These are phyloP conservation scores for Aspergillus japonicus DNA, from an alignment of 2,329 filamentous ascomycete genomes.

Conservation along the genomic window DNA sequence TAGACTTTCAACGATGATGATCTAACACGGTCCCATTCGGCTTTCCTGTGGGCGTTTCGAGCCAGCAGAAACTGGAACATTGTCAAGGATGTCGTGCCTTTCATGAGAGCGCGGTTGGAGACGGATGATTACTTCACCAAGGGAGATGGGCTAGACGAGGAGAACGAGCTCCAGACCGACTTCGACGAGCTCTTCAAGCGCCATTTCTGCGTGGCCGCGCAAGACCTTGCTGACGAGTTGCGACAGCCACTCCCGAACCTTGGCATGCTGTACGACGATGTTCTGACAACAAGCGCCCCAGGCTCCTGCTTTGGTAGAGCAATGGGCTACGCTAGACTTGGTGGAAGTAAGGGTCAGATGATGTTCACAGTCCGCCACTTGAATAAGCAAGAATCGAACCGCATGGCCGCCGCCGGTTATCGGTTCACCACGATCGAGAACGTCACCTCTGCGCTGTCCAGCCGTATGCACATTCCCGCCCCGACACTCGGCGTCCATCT, in stretches of 20 bases:
- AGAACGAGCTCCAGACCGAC: constrained; percentile 61
- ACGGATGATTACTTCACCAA: constrained; percentile 52
- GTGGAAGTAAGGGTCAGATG: constrained; percentile 68
- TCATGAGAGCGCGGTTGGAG: constrained; percentile 71
- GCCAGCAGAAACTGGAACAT: constrained; percentile 75
- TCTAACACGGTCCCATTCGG: constrained; percentile 72
- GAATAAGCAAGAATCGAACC: constrained; percentile 57
- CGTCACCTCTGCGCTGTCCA: constrained; percentile 66
- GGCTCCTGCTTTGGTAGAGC: constrained; percentile 29
- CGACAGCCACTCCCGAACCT: constrained; percentile 62
- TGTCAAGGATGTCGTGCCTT: constrained; percentile 65
- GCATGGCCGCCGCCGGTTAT: constrained; percentile 69
- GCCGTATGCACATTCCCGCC: constrained; percentile 71
- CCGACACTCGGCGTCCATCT: constrained; percentile 62
- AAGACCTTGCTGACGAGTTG: constrained; percentile 68
- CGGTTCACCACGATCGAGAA: constrained; percentile 72
- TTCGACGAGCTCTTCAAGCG: constrained; percentile 79
- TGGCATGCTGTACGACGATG: constrained; percentile 73
- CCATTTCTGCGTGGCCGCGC: constrained; percentile 76
- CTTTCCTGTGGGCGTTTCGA: constrained; percentile 85
- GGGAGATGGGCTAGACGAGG: constrained; percentile 29
- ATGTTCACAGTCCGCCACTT: constrained; percentile 74
- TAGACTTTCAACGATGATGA: constrained; percentile 65
- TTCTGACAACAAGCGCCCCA: constrained; percentile 62
- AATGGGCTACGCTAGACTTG: constrained; percentile 27